Evolutionary conservation across 2,329 filamentous ascomycete species (phyloP).

Genomic region (Dactylellina cionopaga): DNA sequence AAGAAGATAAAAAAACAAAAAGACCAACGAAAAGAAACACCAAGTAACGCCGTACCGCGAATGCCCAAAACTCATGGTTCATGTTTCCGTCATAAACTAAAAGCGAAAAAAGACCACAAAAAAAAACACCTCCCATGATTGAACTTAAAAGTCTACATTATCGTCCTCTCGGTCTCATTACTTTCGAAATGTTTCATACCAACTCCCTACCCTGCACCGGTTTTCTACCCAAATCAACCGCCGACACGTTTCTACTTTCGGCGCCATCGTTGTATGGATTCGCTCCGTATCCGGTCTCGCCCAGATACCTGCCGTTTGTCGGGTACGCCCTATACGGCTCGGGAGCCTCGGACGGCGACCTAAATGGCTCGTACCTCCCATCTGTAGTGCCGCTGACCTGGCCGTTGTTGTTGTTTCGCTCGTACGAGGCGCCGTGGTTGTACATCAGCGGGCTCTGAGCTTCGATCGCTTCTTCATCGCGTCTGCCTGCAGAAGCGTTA

Average conservation of each 20-base stretch:
- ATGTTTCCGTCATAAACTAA: neutral
- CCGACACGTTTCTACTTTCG: slow-evolving; percentile 11
- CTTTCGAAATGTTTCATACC: neutral
- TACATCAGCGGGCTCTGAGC: slow-evolving; percentile 25
- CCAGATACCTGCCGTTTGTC: neutral
- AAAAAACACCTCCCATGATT: too few relatives aligned
- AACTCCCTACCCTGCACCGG: slow-evolving; percentile 24
- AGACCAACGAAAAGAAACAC: neutral
- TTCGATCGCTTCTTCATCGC: slow-evolving; percentile 22
- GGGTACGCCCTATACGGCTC: slow-evolving; percentile 10
- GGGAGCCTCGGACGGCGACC: neutral
- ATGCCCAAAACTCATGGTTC: neutral
- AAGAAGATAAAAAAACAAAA: neutral
- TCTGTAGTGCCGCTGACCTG: slow-evolving; percentile 1
- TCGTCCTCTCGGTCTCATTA: neutral
- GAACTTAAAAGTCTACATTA: neutral
- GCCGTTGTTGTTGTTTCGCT: neutral
- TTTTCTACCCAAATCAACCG: slow-evolving; percentile 2
- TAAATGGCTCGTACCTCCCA: slow-evolving; percentile 16
- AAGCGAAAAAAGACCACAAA: neutral
- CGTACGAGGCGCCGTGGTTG: neutral
- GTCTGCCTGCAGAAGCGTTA: neutral
- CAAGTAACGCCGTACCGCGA: neutral
- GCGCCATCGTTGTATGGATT: slow-evolving; percentile 4
- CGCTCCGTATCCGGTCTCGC: neutral